Base-by-base conservation (phyloP, 2,329 filamentous ascomycete genomes). In the Aspergillus clavatus region DNA sequence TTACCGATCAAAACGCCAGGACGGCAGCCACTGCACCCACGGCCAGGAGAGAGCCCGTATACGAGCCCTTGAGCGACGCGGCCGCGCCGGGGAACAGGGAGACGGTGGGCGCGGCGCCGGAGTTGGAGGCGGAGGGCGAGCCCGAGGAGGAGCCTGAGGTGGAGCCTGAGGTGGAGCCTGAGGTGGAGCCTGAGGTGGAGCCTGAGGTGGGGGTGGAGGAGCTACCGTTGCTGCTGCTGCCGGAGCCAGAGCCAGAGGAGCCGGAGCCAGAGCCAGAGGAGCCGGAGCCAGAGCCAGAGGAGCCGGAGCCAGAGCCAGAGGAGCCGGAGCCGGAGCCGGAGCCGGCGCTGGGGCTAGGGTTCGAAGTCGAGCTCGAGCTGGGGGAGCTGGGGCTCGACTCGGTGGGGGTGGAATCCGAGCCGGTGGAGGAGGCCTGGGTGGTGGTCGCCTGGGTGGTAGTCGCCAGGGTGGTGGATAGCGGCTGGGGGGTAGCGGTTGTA, bases 1-100 rank as follows among this genome's bases (percentile, higher is more conserved):
- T 33, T 11, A 18, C 40, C n/a, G n/a, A 39, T 56, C 57, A 65
- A 44, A 66, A 48, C 52, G 62, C 59, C 36, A 66, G 40, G 53
- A 65, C 52, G 29, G 59, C 58, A 38, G 56, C 48, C 31, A 64
- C 33, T 46, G 65, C 36, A 38, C 48, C 50, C n/a, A 55, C 14
- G 22, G 49, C n/a, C 12, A 49, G 39, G 29, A 49, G 14, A 7
- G 49, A 47, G 39, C 52, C 55, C 42, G 60, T 38, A 39, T 53
- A 52, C 10, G 62, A 45, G 18, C 54, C 52, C 16, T 46, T 50
- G 14, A 61, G 21, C 46, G 58, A 52, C 43, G 44, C 52, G 36
- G 59, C 55, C 27, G 53, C 59, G 23, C 49, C 51, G 12, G 46
- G 43, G 40, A 45, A 52, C 7, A 58, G 46, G 23, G 53, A 52